Percentiles rank a stretch among this genome's conserved stretches.
Evolutionary conservation across 2,329 filamentous ascomycete genomes (phyloP).

Genomic region (Karstenula rhodostoma): DNA sequence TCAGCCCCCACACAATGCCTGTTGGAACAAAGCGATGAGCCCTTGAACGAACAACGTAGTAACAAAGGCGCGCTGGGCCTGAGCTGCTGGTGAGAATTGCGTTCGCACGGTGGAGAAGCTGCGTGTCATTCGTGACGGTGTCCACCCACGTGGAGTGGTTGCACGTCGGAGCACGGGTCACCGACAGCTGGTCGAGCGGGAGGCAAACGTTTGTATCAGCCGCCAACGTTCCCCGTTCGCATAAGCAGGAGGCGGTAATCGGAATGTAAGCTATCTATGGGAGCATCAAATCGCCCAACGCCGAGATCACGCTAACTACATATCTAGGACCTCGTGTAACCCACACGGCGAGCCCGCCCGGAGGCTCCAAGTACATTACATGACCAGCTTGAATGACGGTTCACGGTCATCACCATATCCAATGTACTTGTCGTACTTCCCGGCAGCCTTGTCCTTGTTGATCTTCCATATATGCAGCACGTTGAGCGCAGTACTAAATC

Average conservation of each 20-base stretch:
- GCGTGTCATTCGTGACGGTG: conserved; percentile 7
- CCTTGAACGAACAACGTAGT: background rate
- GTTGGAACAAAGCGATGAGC: background rate
- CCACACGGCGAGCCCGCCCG: background rate
- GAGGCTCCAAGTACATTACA: conserved; percentile 57
- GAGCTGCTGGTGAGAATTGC: background rate
- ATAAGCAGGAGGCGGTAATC: background rate
- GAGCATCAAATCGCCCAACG: background rate
- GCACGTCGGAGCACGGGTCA: conserved; percentile 3
- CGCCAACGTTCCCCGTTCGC: conserved; percentile 3
- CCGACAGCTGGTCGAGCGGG: conserved; percentile 9
- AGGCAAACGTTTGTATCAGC: conserved; percentile 5
- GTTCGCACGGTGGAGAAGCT: background rate
- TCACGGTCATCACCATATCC: conserved; percentile 70
- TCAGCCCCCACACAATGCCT: background rate
- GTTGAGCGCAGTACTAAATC: conserved; percentile 63
- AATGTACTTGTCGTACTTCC: conserved; percentile 65
- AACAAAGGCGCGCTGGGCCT: background rate
- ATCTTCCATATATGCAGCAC: conserved; percentile 70
- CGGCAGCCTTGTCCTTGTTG: conserved; percentile 67
- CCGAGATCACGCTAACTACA: background rate
- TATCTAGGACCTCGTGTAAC: background rate
- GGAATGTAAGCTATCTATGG: background rate
- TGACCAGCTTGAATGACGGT: conserved; percentile 66
- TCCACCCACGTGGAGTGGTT: conserved; percentile 10